Percentiles rank a stretch among this genome's conserved stretches.
Evolutionary conservation across 2,329 filamentous ascomycete species (phyloP).

Genomic region (Mycocentrospora acerina): DNA sequence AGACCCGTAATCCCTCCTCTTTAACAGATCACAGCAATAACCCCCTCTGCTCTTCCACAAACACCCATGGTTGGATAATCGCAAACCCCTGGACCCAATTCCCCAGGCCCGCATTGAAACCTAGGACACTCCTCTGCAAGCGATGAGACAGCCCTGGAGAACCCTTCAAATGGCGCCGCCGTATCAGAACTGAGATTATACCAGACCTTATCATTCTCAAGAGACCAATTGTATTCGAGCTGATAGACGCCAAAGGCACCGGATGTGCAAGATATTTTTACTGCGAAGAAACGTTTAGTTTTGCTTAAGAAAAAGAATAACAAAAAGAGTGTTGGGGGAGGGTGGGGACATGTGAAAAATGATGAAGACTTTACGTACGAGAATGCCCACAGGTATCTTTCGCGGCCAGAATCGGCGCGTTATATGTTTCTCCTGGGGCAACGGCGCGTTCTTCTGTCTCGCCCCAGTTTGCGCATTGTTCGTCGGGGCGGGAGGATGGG

Average conservation of each 20-base stretch:
- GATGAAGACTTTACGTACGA: not conserved
- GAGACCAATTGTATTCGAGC: constrained; percentile 7
- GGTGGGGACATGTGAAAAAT: no score
- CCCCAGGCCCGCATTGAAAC: no score
- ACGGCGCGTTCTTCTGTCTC: constrained; percentile 1
- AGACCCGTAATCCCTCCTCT: no score
- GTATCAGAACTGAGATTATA: constrained; percentile 5
- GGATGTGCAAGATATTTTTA: constrained; percentile 3
- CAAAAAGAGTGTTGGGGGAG: no score
- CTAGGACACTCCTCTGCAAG: no score
- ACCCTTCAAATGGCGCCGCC: constrained; percentile 4
- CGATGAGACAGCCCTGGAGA: not conserved
- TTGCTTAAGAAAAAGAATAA: no score
- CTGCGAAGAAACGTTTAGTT: no score
- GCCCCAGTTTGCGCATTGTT: constrained; percentile 1
- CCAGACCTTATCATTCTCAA: constrained; percentile 2
- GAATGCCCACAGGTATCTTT: constrained; percentile 3
- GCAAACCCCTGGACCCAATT: no score
- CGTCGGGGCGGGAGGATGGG: constrained; percentile 2
- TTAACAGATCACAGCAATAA: no score
- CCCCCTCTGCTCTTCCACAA: no score
- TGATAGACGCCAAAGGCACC: constrained; percentile 1
- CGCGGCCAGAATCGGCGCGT: not conserved
- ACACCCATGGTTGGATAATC: no score
- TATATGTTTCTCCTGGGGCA: not conserved